phyloP scores from a whole-genome alignment of 2,329 filamentous ascomycete genomes.

The Colletotrichum trifolii region DNA sequence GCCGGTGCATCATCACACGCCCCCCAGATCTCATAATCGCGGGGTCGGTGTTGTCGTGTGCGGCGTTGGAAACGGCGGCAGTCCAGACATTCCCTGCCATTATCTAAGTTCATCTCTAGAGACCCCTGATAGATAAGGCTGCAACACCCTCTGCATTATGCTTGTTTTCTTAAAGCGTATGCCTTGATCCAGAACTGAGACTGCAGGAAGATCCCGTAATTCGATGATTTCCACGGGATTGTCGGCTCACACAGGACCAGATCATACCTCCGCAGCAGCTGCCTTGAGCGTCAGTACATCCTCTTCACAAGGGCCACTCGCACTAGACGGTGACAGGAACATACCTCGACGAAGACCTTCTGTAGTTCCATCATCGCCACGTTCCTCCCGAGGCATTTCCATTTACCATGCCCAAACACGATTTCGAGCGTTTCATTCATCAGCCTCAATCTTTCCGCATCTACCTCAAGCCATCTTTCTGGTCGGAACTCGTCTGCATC shows the following conservation, averaged over 20 bases:
- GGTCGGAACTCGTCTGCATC: slow-evolving; percentile 49
- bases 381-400: slow-evolving; percentile 50
- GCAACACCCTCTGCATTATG: no score
- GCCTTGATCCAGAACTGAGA: slow-evolving; percentile 43
- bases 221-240: slow-evolving; percentile 45
- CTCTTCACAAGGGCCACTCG: neutral
- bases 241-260: slow-evolving; percentile 45
- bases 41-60: no score
- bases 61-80: no score
- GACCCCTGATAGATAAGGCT: no score
- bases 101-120: no score
- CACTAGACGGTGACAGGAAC: neutral
- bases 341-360: slow-evolving; percentile 54
- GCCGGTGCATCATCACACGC: no score
- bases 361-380: slow-evolving; percentile 53
- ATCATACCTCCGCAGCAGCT: slow-evolving; percentile 47
- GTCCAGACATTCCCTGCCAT: no score
- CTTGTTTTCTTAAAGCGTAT: no score
- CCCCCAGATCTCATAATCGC: no score
- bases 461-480: slow-evolving; percentile 50
- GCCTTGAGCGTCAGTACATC: neutral
- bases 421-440: slow-evolving; percentile 52
- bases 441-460: slow-evolving; percentile 42
- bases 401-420: slow-evolving; percentile 51
- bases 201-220: slow-evolving; percentile 46